Base-by-base conservation (phyloP, 2,329 filamentous ascomycete genomes). In the Sporothrix euskadiensis region DNA sequence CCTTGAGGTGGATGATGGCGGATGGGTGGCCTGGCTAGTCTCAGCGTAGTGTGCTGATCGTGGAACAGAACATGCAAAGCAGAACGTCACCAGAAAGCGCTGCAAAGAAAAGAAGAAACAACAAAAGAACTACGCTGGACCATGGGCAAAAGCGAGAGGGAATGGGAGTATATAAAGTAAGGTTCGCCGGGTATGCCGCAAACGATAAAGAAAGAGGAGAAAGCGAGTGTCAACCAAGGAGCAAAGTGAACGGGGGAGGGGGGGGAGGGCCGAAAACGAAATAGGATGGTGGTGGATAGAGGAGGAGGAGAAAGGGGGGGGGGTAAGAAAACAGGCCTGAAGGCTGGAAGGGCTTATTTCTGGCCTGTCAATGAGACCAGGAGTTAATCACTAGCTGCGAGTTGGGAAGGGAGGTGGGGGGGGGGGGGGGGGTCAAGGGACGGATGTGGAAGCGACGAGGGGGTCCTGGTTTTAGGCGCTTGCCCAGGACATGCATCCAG, bases 381-480 rank as follows among this genome's bases (percentile, higher is more conserved):
- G 39, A 71, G 57, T 54, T 22, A 19, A 54, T 69, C 47, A 39
- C 65, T 69, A 69, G 57, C 30, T 71, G 56, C 22, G 12, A 61
- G 52, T 30, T 47, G 12, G 65, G 47, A 69, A 54, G 4, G 59
- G 26, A 54, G n/a, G 16, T 26, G 26, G 26, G 26, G 2, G 12
- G 32, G 2, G 57, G 32, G 39, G n/a, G 19, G 14, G 35, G 41
- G 61, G 41, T 39, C 35, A 22, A 22, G 63, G 22, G 57, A 56
- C 10, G 72, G 57, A 56, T 26, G 22, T 57, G 59, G 72, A 56
- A 47, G 22, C 49, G 47, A 47, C 54, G 32, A 30, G 44, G 26
- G 57, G 65, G 66, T 47, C n/a, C 44, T 71, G 39, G 69, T 47
- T 71, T 71, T 61, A 63, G 69, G 69, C 69, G 69, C 69, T 71